Evolutionary conservation across 495 filamentous ascomycete genomes (phyloP).

Genomic region (Xylaria longipes): DNA sequence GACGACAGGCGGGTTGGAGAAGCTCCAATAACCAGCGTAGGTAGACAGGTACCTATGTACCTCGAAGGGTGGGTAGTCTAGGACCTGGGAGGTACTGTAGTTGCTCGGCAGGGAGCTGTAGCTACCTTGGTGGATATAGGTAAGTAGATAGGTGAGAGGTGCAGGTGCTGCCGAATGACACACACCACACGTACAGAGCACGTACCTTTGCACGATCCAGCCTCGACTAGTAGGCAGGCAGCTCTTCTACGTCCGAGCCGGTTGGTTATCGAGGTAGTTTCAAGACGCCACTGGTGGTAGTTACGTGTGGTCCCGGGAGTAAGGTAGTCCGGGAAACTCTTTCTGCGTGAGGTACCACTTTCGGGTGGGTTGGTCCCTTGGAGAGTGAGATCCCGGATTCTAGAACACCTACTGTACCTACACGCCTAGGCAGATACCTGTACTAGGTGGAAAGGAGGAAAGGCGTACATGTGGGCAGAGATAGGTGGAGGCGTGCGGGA

Average conservation of each 20-base stretch:
- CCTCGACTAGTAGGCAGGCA: background rate
- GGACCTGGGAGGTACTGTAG: background rate
- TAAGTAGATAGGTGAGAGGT: background rate
- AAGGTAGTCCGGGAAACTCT: background rate
- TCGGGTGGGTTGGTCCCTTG: background rate
- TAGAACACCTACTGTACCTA: background rate
- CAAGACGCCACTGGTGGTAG: background rate
- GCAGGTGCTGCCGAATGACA: too few species aligned
- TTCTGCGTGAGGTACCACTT: background rate
- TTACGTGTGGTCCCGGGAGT: background rate
- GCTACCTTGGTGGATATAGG: background rate
- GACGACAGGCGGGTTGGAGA: slow-evolving; percentile 24
- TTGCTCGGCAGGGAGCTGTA: background rate
- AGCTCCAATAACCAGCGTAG: slow-evolving; percentile 12
- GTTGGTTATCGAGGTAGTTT: background rate
- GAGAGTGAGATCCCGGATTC: background rate
- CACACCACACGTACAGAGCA: too few species aligned
- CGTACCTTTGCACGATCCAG: background rate
- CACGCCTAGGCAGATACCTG: background rate
- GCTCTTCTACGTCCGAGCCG: background rate
- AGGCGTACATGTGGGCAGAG: background rate
- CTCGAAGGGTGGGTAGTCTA: background rate
- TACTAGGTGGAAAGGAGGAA: background rate
- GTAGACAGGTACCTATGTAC: background rate
- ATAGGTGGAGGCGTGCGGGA: slow-evolving; percentile 10